A percentile compares a stretch with the other conserved stretches of the same genome.
These are phyloP conservation scores for Russula sp. DNA, from an alignment of 768 basidiomycete genomes.

Conservation along the genomic window DNA sequence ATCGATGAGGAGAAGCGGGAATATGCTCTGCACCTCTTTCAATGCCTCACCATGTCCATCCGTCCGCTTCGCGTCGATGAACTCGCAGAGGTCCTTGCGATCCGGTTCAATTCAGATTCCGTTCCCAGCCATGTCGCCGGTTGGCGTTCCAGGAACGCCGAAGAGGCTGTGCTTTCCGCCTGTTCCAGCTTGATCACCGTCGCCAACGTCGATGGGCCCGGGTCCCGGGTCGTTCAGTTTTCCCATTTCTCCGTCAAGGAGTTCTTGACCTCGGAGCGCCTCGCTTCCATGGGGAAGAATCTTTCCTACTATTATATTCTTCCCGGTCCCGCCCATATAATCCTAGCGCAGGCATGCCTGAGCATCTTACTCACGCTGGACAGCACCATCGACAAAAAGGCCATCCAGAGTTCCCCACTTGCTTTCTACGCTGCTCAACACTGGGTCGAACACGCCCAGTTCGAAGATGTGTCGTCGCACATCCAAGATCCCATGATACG, in stretches of 20 bases:
- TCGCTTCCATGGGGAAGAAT: not conserved
- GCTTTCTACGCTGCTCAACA: slow-evolving; percentile 4
- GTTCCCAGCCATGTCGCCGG: not conserved
- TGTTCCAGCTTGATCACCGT: slow-evolving; percentile 3
- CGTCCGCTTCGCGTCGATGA: slow-evolving; percentile 6
- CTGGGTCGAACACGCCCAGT: slow-evolving; percentile 1
- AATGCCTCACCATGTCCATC: not conserved
- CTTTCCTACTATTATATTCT: not conserved
- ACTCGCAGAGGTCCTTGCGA: slow-evolving; percentile 8
- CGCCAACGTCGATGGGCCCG: not conserved
- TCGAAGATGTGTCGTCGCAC: not conserved
- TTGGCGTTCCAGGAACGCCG: not conserved
- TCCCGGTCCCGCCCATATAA: not conserved
- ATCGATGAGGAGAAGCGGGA: slow-evolving; percentile 9
- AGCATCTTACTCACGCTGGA: not conserved
- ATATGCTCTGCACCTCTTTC: not conserved
- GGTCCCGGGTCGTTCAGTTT: not conserved
- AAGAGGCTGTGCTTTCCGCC: not conserved
- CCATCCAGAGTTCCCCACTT: not conserved
- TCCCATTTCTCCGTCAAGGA: slow-evolving; percentile 11
- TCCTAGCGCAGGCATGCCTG: not conserved
- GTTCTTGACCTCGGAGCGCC: slow-evolving; percentile 1
- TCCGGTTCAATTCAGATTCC: not conserved
- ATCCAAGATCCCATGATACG: not conserved
- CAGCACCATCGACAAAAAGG: not conserved